Conservation (phyloP, 2,329 filamentous ascomycete species). For the Graphilbum ipis-grandicollis region DNA sequence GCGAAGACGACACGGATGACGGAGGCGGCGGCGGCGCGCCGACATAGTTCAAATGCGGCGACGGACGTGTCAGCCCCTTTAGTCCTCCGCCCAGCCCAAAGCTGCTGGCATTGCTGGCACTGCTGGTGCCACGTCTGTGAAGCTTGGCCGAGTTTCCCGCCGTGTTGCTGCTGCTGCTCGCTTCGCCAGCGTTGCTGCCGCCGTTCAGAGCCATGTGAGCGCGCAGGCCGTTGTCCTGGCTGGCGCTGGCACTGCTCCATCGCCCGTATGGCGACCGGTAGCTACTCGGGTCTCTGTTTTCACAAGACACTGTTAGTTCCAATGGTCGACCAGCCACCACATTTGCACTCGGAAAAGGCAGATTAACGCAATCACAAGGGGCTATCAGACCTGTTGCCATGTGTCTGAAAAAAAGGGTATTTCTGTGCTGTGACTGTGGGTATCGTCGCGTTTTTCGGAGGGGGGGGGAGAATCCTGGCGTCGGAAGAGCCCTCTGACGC, state of each 20-base stretch:
- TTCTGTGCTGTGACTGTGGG: slow-evolving; percentile 20
- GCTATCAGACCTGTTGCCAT: slow-evolving; percentile 19
- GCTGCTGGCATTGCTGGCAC: slow-evolving; percentile 8
- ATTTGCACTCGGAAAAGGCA: no score
- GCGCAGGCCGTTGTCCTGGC: slow-evolving; percentile 32
- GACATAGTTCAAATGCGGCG: slow-evolving; percentile 11
- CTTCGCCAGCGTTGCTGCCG: slow-evolving; percentile 4
- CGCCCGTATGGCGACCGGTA: slow-evolving; percentile 43
- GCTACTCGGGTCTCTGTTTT: slow-evolving; percentile 29
- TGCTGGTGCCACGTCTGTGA: slow-evolving; percentile 9
- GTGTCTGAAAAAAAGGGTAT: slow-evolving; percentile 40
- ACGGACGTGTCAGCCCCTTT: slow-evolving; percentile 10
- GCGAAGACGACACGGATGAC: slow-evolving; percentile 10
- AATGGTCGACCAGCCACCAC: no score
- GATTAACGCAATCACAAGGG: no score
- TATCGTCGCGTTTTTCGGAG: neutral
- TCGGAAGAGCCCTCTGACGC: neutral
- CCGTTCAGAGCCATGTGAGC: no score
- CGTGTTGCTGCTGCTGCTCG: neutral
- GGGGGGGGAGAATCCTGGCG: neutral
- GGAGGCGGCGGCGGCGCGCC: slow-evolving; percentile 8
- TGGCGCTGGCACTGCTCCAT: slow-evolving; percentile 41
- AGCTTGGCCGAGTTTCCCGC: slow-evolving; percentile 6
- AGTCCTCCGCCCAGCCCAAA: slow-evolving; percentile 10
- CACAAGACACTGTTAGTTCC: no score